phyloP scores from a whole-genome alignment of 2,329 filamentous ascomycete genomes.

The Claviceps sp. region DNA sequence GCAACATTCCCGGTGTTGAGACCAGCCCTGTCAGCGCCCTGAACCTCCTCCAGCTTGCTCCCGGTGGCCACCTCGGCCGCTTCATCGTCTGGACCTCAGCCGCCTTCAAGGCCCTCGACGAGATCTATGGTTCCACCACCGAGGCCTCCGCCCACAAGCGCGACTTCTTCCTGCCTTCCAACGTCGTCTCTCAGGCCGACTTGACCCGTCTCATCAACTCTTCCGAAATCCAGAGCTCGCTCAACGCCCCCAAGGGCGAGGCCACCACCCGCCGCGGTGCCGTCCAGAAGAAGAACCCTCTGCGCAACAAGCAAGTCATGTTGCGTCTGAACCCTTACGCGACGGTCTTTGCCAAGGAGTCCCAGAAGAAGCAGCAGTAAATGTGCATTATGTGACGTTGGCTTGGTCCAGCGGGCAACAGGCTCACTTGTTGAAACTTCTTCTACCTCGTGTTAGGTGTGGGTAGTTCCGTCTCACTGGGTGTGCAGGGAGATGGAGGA shows the following conservation, averaged over 20 bases:
- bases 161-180: constrained; percentile 93
- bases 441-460: not conserved
- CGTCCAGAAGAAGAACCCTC: constrained; percentile 99
- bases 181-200: constrained; percentile 87
- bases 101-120: constrained; percentile 92
- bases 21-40: constrained; percentile 84
- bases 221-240: constrained; percentile 92
- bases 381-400: too few relatives aligned
- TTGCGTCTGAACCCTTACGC: constrained; percentile 98
- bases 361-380: constrained; percentile 25
- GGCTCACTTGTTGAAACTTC: not conserved
- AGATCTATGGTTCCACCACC: constrained; percentile 91
- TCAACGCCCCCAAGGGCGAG: constrained; percentile 82
- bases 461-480: constrained; percentile 17
- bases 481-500: constrained; percentile 22
- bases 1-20: constrained; percentile 98
- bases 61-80: constrained; percentile 95
- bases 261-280: constrained; percentile 76
- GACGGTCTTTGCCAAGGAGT: constrained; percentile 66
- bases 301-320: constrained; percentile 96
- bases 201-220: constrained; percentile 98
- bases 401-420: not conserved
- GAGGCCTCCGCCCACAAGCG: constrained; percentile 88
- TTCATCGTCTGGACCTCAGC: constrained; percentile 99
- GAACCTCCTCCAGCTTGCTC: constrained; percentile 98